Percentiles rank a stretch among this genome's conserved stretches.
Conservation (phyloP, 257 asterid genomes). For the Penstemon eatonii region DNA sequence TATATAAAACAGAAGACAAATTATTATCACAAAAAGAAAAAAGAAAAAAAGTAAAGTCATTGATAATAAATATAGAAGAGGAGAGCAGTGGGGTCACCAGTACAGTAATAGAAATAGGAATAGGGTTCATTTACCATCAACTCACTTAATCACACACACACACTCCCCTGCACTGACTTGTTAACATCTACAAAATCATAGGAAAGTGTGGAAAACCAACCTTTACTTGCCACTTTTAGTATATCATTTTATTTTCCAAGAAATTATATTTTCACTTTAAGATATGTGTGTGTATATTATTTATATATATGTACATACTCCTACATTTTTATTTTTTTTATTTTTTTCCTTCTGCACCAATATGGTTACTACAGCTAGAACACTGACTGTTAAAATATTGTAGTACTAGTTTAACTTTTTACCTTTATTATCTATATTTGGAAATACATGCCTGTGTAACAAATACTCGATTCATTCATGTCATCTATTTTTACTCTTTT, state of each 20-base stretch:
- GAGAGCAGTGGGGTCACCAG: constrained; percentile 33
- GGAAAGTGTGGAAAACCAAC: constrained; percentile 39
- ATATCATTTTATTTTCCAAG: constrained; percentile 23
- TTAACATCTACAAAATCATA: constrained; percentile 48
- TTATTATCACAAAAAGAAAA: neutral
- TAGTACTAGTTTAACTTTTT: neutral
- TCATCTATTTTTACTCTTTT: neutral
- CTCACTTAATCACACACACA: neutral
- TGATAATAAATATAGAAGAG: constrained; percentile 6
- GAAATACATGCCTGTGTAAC: constrained; percentile 18
- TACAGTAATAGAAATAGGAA: neutral
- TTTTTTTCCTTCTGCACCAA: neutral
- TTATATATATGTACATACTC: too few species aligned
- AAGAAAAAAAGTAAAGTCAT: constrained; percentile 14
- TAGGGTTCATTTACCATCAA: neutral
- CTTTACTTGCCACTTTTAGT: constrained; percentile 41
- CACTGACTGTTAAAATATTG: constrained; percentile 28
- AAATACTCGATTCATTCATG: neutral
- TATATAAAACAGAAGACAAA: constrained; percentile 13
- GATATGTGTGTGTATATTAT: too few species aligned
- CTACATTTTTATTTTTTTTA: neutral
- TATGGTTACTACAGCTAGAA: constrained; percentile 13
- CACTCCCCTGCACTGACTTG: constrained; percentile 31
- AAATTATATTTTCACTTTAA: too few species aligned
- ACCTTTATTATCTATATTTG: constrained; percentile 25